Evolutionary conservation across 306 rosid genomes (phyloP).

Genomic region (Acacia crassicarpa): DNA sequence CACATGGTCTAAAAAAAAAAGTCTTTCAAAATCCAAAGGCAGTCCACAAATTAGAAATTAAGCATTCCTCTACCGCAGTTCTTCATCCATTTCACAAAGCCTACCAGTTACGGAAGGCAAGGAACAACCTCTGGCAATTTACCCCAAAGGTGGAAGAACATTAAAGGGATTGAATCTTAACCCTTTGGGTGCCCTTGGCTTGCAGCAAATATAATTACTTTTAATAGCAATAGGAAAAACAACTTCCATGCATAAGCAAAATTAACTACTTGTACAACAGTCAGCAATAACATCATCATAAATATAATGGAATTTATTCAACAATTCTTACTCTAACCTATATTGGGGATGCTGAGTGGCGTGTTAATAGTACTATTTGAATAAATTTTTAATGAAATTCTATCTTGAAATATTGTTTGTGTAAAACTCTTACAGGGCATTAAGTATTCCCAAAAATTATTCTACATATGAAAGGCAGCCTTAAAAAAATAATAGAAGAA

Average conservation of each 20-base stretch:
- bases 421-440: background rate
- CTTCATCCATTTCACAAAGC: conserved; percentile 96
- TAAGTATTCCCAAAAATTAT: background rate
- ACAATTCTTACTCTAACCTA: background rate
- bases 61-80: conserved; percentile 97
- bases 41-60: background rate
- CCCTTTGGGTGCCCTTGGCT: conserved; percentile 93
- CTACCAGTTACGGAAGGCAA: conserved; percentile 96
- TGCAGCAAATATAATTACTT: conserved; percentile 55
- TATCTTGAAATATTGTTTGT: background rate
- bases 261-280: background rate
- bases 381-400: background rate
- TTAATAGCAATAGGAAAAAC: conserved; percentile 8
- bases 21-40: background rate
- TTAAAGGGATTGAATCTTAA: conserved; percentile 90
- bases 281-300: background rate
- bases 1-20: no score
- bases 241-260: background rate
- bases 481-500: background rate
- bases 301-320: background rate
- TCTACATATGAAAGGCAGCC: background rate
- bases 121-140: conserved; percentile 95
- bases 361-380: background rate
- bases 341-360: background rate
- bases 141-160: conserved; percentile 97